phyloP scores from a whole-genome alignment of 1,139 yeast genomes.

The Yamadazyma atmosphaerica region DNA sequence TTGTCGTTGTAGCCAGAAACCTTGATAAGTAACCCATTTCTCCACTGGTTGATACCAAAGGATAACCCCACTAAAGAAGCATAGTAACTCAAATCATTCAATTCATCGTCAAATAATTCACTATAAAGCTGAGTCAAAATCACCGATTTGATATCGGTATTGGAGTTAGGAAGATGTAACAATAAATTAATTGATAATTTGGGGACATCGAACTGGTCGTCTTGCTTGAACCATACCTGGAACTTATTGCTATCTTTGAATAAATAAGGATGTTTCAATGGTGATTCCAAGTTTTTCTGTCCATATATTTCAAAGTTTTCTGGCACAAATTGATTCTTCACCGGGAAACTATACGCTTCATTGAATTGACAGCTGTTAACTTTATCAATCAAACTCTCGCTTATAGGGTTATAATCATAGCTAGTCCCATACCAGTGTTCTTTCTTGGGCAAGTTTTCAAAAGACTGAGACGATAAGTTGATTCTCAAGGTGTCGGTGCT shows the following conservation, averaged over 20 bases:
- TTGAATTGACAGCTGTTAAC: slow-evolving; percentile 36
- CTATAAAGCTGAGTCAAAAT: slow-evolving; percentile 62
- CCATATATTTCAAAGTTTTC: slow-evolving; percentile 64
- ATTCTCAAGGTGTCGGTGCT: slow-evolving; percentile 62
- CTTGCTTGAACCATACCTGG: slow-evolving; percentile 85
- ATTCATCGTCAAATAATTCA: slow-evolving; percentile 71
- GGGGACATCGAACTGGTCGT: slow-evolving; percentile 87
- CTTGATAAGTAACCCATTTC: slow-evolving; percentile 70
- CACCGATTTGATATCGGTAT: slow-evolving; percentile 54
- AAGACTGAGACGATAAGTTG: slow-evolving; percentile 53
- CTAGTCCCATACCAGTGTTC: slow-evolving; percentile 95
- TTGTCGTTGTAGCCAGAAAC: slow-evolving; percentile 86
- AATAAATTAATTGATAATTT: slow-evolving; percentile 70
- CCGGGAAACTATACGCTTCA: slow-evolving; percentile 59
- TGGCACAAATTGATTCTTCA: slow-evolving; percentile 76
- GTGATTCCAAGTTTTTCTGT: slow-evolving; percentile 27
- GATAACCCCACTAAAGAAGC: slow-evolving; percentile 81
- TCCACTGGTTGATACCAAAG: slow-evolving; percentile 56
- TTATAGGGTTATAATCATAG: slow-evolving; percentile 52
- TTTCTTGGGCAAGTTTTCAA: slow-evolving; percentile 29
- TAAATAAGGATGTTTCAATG: slow-evolving; percentile 39
- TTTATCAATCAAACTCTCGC: slow-evolving; percentile 32
- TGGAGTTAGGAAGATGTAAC: slow-evolving; percentile 66
- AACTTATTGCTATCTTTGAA: slow-evolving; percentile 32
- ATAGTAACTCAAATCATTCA: slow-evolving; percentile 77